These are phyloP conservation scores for Yamadazyma philogaea DNA, from an alignment of 805 yeast genomes.

Conservation along the genomic window DNA sequence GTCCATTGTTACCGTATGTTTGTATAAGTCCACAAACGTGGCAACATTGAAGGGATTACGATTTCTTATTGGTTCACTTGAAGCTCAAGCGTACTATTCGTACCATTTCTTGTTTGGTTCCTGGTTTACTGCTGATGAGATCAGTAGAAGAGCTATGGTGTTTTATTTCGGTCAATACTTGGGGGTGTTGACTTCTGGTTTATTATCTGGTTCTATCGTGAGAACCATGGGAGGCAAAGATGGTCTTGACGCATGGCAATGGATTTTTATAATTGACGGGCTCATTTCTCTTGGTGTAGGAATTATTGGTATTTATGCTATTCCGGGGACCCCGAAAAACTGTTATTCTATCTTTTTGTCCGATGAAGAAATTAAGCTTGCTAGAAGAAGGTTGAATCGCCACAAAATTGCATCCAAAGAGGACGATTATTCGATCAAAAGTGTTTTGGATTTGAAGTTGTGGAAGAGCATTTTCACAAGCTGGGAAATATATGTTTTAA, in stretches of 20 bases:
- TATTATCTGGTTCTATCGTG: constrained; percentile 56
- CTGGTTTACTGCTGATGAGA: constrained; percentile 43
- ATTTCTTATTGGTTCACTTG: constrained; percentile 67
- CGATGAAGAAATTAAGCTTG: constrained; percentile 35
- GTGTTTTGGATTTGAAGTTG: constrained; percentile 39
- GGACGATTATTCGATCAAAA: constrained; percentile 22
- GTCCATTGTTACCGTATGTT: constrained; percentile 62
- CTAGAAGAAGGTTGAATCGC: constrained; percentile 25
- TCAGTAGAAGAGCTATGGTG: constrained; percentile 59
- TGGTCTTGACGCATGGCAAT: constrained; percentile 66
- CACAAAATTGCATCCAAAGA: constrained; percentile 23
- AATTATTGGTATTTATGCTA: constrained; percentile 48
- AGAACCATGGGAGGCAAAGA: constrained; percentile 44
- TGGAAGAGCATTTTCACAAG: constrained; percentile 54
- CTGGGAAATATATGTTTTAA: constrained; percentile 60
- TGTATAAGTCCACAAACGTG: constrained; percentile 48
- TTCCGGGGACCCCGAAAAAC: constrained; percentile 65
- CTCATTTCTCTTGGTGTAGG: constrained; percentile 58
- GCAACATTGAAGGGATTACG: constrained; percentile 57
- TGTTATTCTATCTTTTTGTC: constrained; percentile 33
- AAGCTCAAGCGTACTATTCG: constrained; percentile 51
- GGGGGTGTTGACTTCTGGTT: constrained; percentile 61
- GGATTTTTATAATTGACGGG: constrained; percentile 70
- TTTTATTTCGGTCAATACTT: constrained; percentile 62
- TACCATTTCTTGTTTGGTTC: constrained; percentile 49